Evolutionary conservation across 495 filamentous ascomycete genomes (phyloP), one percentile per base, ranked within the genome.

Genomic region (Penicillium roqueforti): DNA sequence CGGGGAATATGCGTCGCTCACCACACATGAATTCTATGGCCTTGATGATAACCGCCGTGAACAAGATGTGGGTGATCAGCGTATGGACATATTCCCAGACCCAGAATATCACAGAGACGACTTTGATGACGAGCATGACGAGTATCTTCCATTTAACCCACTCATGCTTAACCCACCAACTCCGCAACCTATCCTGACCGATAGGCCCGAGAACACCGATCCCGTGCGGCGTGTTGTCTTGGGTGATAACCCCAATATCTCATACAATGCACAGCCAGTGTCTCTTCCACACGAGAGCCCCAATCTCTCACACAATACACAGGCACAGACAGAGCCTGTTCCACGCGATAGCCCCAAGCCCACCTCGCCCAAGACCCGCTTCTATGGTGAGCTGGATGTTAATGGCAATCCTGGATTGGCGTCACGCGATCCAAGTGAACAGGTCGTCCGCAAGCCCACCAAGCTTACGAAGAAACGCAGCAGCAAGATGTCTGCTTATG

Each of bases 101-200:
- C 72, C 74, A 38, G 70, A 72, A 40, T 74, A 80, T 29, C 62
- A 75, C 26, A 66, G 72, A 14, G 58, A 65, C 38, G 72, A 75
- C 31, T 60, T 72, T 29, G 70, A 75, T 9, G 68, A 71, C 16
- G 70, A 74, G 26, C 52, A 51, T 3, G 49, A 54, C 25, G 49
- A 57, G 19, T 55, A 48, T 5, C 62, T 73, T 29, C 70, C 58
- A 1, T 72, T 80, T 54, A 77, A 80, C 54, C 79, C 79, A 0
- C 59, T 82, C 19, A 70, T 71, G 55, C 68, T 80, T 56, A 80
- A 81, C 49, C 79, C 80, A 13, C 79, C 80, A 13, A 79, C 78
- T 0, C 78, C 79, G 1, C 75, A 73, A 26, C 72, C 73, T 11
- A 50, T 57, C 36, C 42, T 61, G 7, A 53, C 45, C 3, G 52